Percentiles rank a stretch among this genome's conserved stretches.
Conservation (phyloP, 2,329 filamentous ascomycete species). For the Exophiala viscosa region DNA sequence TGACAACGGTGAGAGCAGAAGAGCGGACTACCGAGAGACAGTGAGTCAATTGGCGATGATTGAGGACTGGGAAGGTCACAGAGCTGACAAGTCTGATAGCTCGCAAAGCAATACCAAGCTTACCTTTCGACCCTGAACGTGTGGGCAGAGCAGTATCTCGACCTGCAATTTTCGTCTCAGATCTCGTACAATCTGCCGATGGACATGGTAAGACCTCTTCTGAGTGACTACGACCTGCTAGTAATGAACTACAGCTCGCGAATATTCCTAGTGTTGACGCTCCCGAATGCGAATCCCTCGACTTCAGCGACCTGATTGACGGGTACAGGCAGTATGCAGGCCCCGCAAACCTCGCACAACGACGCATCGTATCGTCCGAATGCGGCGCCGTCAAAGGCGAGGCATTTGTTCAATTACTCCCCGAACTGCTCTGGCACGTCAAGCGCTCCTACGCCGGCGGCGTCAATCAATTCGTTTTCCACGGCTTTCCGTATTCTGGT, state of each 20-base stretch:
- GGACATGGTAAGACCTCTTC: conserved; percentile 35
- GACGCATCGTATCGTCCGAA: conserved; percentile 41
- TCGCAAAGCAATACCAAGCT: conserved; percentile 28
- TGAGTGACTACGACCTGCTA: background rate
- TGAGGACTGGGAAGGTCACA: background rate
- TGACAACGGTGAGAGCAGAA: background rate
- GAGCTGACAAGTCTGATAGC: background rate
- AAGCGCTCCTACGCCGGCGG: conserved; percentile 41
- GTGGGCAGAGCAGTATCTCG: conserved; percentile 34
- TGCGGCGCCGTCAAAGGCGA: conserved; percentile 30
- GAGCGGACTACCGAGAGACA: background rate
- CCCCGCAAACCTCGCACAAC: conserved; percentile 38
- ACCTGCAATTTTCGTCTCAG: conserved; percentile 39
- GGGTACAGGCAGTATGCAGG: conserved; percentile 41
- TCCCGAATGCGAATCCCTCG: conserved; percentile 42
- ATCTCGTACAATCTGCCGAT: conserved; percentile 42
- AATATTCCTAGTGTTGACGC: conserved; percentile 38
- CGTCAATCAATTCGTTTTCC: conserved; percentile 45
- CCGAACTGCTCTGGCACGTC: conserved; percentile 34
- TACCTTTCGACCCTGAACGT: conserved; percentile 34
- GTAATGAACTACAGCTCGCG: conserved; percentile 18
- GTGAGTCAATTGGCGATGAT: background rate
- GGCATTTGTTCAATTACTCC: conserved; percentile 30
- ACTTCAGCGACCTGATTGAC: conserved; percentile 38
- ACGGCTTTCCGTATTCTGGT: conserved; percentile 42